Conservation (phyloP, 1,284 basidiomycete genomes). For the Sanghuangporus sanghuang region DNA sequence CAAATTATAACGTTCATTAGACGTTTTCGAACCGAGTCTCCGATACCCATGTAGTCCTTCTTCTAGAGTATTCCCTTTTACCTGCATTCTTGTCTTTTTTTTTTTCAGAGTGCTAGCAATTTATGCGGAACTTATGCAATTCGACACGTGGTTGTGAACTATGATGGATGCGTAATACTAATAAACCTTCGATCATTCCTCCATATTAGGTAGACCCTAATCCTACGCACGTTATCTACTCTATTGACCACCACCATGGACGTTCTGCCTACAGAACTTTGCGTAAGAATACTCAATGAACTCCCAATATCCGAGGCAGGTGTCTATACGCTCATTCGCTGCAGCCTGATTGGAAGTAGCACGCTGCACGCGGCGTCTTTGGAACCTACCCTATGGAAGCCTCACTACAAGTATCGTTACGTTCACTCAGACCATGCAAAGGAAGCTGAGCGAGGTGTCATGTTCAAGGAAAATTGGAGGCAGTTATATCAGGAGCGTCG, state of each 20-base stretch:
- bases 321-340: slow-evolving; percentile 23
- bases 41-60: too few species aligned
- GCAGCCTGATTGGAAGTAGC: slow-evolving; percentile 23
- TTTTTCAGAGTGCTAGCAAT: too few species aligned
- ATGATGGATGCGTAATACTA: too few species aligned
- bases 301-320: slow-evolving; percentile 19
- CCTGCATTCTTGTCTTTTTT: too few species aligned
- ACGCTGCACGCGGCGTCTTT: slow-evolving; percentile 26
- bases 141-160: too few species aligned
- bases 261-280: slow-evolving; percentile 23
- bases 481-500: slow-evolving; percentile 40
- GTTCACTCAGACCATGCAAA: slow-evolving; percentile 31
- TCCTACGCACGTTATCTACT: not conserved
- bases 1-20: too few species aligned
- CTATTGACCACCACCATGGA: slow-evolving; percentile 22
- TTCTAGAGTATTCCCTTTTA: too few species aligned
- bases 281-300: slow-evolving; percentile 16
- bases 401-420: slow-evolving; percentile 45
- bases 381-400: slow-evolving; percentile 38
- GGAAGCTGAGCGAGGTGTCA: slow-evolving; percentile 32
- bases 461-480: slow-evolving; percentile 37
- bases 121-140: too few species aligned
- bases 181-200: not conserved
- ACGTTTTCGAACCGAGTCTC: too few species aligned
- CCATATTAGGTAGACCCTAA: not conserved